Base-by-base conservation (phyloP, 225 moss, liverwort and hornwort species). In the Bryum argenteum region DNA sequence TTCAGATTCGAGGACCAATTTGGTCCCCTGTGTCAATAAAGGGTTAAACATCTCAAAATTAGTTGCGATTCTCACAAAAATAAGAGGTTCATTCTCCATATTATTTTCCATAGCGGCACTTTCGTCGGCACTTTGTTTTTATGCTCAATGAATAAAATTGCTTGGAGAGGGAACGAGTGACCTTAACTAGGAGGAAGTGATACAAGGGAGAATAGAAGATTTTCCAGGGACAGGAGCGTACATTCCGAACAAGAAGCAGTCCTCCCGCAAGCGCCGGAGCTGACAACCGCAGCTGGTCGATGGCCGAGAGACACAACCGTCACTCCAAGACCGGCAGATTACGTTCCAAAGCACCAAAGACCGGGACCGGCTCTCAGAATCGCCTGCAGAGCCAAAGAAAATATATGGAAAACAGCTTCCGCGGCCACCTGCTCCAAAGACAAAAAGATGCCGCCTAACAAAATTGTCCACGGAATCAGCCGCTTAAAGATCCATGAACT, bases 181-280 rank as follows among this genome's bases (percentile, higher is more conserved):
- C n/a, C n/a, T 2, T 28, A 28, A 5, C 57, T 6, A 13, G 24
- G 38, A 57, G 21, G 8, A 70, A 23, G 44, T 3, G 1, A 48
- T 76, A 54, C 15, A 42, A 7, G 44, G 5, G 12, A 54, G 54
- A 11, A 63, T 76, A 21, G 11, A 69, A 21, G 63, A 75, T 37
- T 76, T 16, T 38, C 76, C 69, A 55, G 54, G 63, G 41, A 60
- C 75, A 42, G 67, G 75, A 68, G 76, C 69, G 24, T 75, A 69
- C 44, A 61, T 41, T 42, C 61, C 75, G 52, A 69, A 54, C 61
- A 69, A 42, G 39, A 69, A 12, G 53, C 20, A 41, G 54, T 44
- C 55, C 37, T 69, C 37, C 75, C 67, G 3, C 6, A 0, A 6
- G 41, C 40, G 18, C 60, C 24, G 40, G 13, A 26, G 53, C 61